Conservation (phyloP, 2,329 filamentous ascomycete species). For the Ophioceras dolichostomum region DNA sequence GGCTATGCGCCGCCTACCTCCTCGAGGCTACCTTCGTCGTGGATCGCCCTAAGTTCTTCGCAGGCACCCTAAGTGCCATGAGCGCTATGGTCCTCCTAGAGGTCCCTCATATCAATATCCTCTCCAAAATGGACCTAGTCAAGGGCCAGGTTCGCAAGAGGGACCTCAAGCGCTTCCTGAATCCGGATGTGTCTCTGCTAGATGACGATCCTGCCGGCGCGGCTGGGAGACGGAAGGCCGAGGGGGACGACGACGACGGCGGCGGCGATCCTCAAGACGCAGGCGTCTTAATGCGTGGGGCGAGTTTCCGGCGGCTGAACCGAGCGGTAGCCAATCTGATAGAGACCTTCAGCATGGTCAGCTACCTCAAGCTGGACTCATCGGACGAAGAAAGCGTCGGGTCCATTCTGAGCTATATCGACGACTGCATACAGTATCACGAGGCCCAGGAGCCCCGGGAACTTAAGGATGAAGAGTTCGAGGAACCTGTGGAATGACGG, state of each 20-base stretch:
- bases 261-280: conserved; percentile 50
- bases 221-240: conserved; percentile 25
- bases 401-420: conserved; percentile 77
- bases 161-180: conserved; percentile 81
- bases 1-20: conserved; percentile 85
- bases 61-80: conserved; percentile 92
- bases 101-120: conserved; percentile 88
- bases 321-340: conserved; percentile 82
- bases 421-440: conserved; percentile 87
- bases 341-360: conserved; percentile 97
- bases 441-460: conserved; percentile 88
- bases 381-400: conserved; percentile 87
- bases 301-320: conserved; percentile 73
- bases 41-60: conserved; percentile 94
- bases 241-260: conserved; percentile 36
- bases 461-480: conserved; percentile 53
- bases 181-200: conserved; percentile 70
- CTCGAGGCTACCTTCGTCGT: conserved; percentile 93
- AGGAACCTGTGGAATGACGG: conserved; percentile 22
- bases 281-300: conserved; percentile 64
- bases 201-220: conserved; percentile 62
- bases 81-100: conserved; percentile 98
- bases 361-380: conserved; percentile 79
- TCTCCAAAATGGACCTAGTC: conserved; percentile 96
- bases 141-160: conserved; percentile 79